Conservation (phyloP, 2,329 filamentous ascomycete species). For the Monilinia laxa region DNA sequence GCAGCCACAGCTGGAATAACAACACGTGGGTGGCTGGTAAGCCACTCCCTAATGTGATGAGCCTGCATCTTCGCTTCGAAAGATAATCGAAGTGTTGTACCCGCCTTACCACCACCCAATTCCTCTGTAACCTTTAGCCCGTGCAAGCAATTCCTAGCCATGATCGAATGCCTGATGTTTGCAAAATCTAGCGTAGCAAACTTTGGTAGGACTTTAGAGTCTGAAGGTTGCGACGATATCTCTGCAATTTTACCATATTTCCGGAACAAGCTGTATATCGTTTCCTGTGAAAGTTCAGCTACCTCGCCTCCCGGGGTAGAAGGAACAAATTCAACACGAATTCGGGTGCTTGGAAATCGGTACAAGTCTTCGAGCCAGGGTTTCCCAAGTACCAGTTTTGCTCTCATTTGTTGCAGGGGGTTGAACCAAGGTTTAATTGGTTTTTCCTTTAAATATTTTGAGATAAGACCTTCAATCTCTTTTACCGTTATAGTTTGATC, state of each 20-base stretch:
- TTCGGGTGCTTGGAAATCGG: constrained; percentile 70
- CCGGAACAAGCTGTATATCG: constrained; percentile 81
- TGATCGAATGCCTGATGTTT: constrained; percentile 46
- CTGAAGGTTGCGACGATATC: constrained; percentile 76
- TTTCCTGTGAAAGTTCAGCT: constrained; percentile 81
- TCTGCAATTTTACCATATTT: constrained; percentile 88
- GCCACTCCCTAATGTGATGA: constrained; percentile 83
- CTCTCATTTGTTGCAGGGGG: constrained; percentile 69
- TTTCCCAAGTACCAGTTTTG: constrained; percentile 73
- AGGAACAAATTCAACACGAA: constrained; percentile 84
- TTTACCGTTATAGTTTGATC: constrained; percentile 45
- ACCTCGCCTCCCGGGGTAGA: constrained; percentile 67
- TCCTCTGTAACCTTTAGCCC: constrained; percentile 71
- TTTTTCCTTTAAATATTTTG: constrained; percentile 62
- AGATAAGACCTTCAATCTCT: constrained; percentile 59
- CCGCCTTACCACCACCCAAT: constrained; percentile 69
- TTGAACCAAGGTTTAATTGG: constrained; percentile 89
- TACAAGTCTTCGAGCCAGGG: constrained; percentile 95
- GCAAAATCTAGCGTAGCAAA: constrained; percentile 80
- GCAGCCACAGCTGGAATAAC: constrained; percentile 82
- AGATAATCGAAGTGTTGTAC: constrained; percentile 75
- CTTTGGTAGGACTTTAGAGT: constrained; percentile 80
- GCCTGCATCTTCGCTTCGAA: constrained; percentile 78
- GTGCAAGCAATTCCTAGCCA: constrained; percentile 67
- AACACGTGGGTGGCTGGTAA: constrained; percentile 73